Evolutionary conservation across 2,329 filamentous ascomycete genomes (phyloP), one percentile per base, ranked within the genome.

Genomic region (Ophiognomonia clavigignenti-juglandacearum): DNA sequence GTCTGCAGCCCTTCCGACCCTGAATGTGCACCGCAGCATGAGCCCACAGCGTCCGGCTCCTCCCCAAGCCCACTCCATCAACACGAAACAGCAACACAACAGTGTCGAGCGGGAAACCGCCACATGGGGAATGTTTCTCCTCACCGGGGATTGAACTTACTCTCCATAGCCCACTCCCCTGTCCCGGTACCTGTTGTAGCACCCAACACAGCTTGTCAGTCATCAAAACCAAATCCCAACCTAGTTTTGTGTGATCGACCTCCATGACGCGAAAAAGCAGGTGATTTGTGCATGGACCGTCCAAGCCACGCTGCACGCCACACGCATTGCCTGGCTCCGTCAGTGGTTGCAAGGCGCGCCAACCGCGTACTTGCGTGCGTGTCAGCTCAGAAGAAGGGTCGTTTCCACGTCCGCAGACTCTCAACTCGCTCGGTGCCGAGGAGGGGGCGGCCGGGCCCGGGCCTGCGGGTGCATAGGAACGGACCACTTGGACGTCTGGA

Each of bases 161-260:
- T 57, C 52, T 76, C 69, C 38, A 75, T 66, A 37, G 68, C 70
- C 74, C 74, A 77, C 48, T 69, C 70, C 3, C 74, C 74, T 9
- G 73, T 76, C 10, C 74, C 74, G 5, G 73, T 76, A 18, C 72
- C 71, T 74, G 44, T 37, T 48, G 11, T 42, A 48, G 41, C 32
- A 26, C 24, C 6, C 24, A 26, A 41, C 35, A 41, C 24, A 4
- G 20, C 11, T 47, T 22, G 48, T 60, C 53, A 59, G 54, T 39
- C 6, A n/a, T 5, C 6, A 20, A 18, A 29, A 13, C 7, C 7
- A 8, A 7, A 29, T 8, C 13, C 26, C 26, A 8, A 7, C 26
- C 13, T 13, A 29, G 13, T 29, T 13, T 13, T 8, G 8, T 7
- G 10, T 32, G 29, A 32, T 32, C 29, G 29, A 32, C n/a, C 13